Evolutionary conservation across 2,329 filamentous ascomycete genomes (phyloP).

Genomic region (Alternaria dauci): DNA sequence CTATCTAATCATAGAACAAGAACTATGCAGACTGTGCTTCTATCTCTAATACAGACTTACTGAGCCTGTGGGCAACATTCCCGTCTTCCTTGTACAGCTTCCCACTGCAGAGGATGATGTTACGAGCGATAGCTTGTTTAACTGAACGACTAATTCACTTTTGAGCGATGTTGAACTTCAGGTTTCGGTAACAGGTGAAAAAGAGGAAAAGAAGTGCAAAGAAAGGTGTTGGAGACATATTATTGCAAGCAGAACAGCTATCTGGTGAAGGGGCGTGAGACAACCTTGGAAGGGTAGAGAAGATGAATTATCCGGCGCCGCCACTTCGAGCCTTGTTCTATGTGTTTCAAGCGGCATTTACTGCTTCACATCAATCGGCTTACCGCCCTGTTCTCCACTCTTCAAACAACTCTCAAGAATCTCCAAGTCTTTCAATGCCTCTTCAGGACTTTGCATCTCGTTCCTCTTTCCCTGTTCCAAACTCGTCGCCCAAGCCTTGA

Average conservation of each 20-base stretch:
- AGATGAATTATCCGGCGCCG: background rate
- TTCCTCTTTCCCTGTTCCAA: conserved; percentile 60
- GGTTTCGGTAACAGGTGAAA: background rate
- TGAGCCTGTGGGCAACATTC: background rate
- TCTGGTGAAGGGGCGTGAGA: background rate
- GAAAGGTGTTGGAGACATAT: background rate
- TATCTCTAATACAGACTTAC: background rate
- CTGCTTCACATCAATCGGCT: conserved; percentile 35
- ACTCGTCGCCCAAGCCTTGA: conserved; percentile 67
- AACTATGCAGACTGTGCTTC: background rate
- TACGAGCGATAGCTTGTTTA: background rate
- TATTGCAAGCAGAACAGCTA: background rate
- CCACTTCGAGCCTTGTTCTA: background rate
- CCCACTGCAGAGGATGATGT: background rate
- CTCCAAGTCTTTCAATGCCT: conserved; percentile 69
- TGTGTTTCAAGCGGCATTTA: background rate
- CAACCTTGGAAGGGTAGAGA: background rate
- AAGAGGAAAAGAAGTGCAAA: background rate
- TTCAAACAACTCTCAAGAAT: conserved; percentile 56
- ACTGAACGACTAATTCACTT: background rate
- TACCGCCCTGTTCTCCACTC: conserved; percentile 52
- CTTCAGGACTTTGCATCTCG: conserved; percentile 62
- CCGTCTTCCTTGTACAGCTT: background rate
- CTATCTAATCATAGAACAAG: background rate
- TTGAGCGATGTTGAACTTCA: background rate